Evolutionary conservation across 345 rosid species (phyloP), one percentile per base, ranked within the genome.

Genomic region (Dovyalis caffra): DNA sequence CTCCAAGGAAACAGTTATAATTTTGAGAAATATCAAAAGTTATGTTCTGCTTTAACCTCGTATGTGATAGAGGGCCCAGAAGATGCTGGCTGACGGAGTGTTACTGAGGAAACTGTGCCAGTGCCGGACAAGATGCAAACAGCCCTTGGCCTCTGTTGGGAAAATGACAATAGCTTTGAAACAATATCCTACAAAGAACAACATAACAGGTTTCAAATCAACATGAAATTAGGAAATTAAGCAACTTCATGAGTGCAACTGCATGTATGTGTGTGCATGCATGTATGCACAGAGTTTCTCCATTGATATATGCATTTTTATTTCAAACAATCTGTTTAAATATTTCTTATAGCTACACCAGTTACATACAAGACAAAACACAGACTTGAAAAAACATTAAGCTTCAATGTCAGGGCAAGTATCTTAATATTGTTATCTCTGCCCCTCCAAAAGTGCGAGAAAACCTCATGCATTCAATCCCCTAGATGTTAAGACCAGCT

Each of bases 71-170:
- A 78, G 66, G 89, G 89, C 31, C 70, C 85, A 6, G 91, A 75
- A 65, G 97, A 81, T 68, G 93, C 91, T 5, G 99, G 92, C 82
- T 90, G 92, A 25, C 90, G 90, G 11, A 93, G 85, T 29, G 97
- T 92, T 69, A 93, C 97, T 56, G 89, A 88, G 66, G 99, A 93
- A 75, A 93, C 88, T 53, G 97, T 76, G 74, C 99, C 99, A 35
- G 89, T 83, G 73, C 97, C 99, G 35, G 99, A 93, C 90, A 96
- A 86, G 81, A 96, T 77, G 87, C 97, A 92, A 21, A 93, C 78
- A 80, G 93, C 99, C 76, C 99, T 90, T 38, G 97, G 92, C 83
- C 99, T 86, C 76, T 89, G 97, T 73, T 90, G 97, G 11, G 99
- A 79, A 74, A 96, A 93, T 14, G 92, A 82, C 81, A 93, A 71